Base-by-base conservation (phyloP, 805 yeast species). In the Ogataea paraovalis region DNA sequence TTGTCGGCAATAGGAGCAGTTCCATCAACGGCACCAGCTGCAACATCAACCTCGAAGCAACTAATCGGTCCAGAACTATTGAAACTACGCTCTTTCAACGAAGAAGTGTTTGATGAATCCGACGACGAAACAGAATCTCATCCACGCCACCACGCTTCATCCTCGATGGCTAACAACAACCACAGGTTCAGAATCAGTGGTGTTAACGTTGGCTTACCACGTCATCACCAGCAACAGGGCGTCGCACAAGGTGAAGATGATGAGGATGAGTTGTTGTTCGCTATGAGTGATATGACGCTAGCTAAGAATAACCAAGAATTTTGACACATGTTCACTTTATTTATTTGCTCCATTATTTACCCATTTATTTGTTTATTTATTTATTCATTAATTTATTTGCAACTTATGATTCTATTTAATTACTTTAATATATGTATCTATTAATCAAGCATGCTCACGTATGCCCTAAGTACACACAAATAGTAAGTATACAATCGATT, bases 251-350 rank as follows among this genome's bases (percentile, higher is more conserved):
- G 47, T 37, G 79, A 75, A 34, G 83, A 79, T 28, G 85, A 79
- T 21, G 87, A 83, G 46, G 88, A 82, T 51, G 87, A 83, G 44
- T 66, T 84, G 48, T 65, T 83, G 41, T 82, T 83, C 62, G 77
- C 86, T 20, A 83, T 82, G 89, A 83, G 88, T 60, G 89, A 83
- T 57, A 83, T 83, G 87, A 79, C 65, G 4, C 47, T 58, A 16
- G 60, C 59, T 23, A 62, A 60, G 36, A 58, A 61, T 37, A 59
- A 55, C 39, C 54, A 57, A 19, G 64, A 59, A 32, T 60, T 47
- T 41, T 60, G 23, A 43, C 5, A 14, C 12, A 7, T 30, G 34
- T 12, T 30, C 5, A 12, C 6, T 30, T 14, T 10, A 10, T 12
- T 30, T 27, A 27, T 40, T 38, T 38, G n/a, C 42, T 20, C n/a